A percentile compares a stretch with the other conserved stretches of the same genome.
Evolutionary conservation across 164 flowering plant species (phyloP).

Genomic region (Dillenia suffruticosa): DNA sequence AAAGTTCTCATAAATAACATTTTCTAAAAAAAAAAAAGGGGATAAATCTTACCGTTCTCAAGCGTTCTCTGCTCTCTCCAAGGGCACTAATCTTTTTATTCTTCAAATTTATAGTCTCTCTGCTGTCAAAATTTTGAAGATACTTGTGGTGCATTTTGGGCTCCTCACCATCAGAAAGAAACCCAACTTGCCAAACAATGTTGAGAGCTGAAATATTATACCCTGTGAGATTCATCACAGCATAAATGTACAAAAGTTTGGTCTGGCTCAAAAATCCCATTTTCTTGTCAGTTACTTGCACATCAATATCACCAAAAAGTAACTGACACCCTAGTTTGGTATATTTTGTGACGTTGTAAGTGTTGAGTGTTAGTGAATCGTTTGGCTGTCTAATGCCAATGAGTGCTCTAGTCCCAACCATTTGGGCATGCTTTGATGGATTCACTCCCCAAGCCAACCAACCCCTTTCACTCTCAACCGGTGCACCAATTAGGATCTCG

Average conservation of each 20-base stretch:
- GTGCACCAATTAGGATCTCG: conserved; percentile 25
- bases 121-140: conserved; percentile 34
- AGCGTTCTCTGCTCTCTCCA: conserved; percentile 4
- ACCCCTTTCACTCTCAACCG: conserved; percentile 6
- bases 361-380: neutral
- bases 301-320: conserved; percentile 13
- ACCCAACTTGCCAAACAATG: conserved; percentile 50
- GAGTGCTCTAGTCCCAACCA: conserved; percentile 53
- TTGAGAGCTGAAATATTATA: conserved; percentile 23
- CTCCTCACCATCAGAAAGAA: neutral
- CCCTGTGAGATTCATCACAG: conserved; percentile 5
- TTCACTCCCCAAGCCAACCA: conserved; percentile 67
- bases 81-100: neutral
- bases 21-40: too few relatives aligned
- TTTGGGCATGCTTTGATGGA: conserved; percentile 19
- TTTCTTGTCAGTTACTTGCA: neutral
- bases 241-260: conserved; percentile 7
- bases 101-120: conserved; percentile 24
- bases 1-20: too few relatives aligned
- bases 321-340: conserved; percentile 30
- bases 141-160: conserved; percentile 24
- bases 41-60: conserved; percentile 23
- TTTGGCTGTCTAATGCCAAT: conserved; percentile 27
- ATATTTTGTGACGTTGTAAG: conserved; percentile 29
- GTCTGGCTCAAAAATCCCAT: neutral